These are phyloP conservation scores for Botrytis hyacinthi DNA, from an alignment of 2,329 filamentous ascomycete species.

Conservation along the genomic window DNA sequence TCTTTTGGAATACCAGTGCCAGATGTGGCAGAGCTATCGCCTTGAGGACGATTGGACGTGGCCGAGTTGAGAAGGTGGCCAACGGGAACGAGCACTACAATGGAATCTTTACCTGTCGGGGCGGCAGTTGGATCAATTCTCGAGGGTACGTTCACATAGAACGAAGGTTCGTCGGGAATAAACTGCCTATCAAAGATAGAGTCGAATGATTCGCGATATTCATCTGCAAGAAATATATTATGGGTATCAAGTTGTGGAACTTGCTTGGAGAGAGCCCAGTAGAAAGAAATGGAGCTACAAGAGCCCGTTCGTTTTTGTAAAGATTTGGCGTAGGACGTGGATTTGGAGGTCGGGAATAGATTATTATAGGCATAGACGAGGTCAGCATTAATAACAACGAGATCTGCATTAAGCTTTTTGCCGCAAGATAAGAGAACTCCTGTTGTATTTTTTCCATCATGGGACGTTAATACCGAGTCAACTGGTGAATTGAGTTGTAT, in stretches of 20 bases:
- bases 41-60: constrained; percentile 34
- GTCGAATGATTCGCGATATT: constrained; percentile 72
- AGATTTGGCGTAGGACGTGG: constrained; percentile 40
- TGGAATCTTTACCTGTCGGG: constrained; percentile 60
- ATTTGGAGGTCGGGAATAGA: constrained; percentile 47
- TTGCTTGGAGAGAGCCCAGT: constrained; percentile 63
- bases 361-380: constrained; percentile 73
- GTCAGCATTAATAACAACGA: constrained; percentile 71
- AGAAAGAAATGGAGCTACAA: constrained; percentile 74
- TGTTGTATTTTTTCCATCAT: constrained; percentile 51
- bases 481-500: constrained; percentile 62
- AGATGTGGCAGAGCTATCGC: constrained; percentile 16
- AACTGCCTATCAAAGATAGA: constrained; percentile 68
- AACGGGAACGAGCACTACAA: constrained; percentile 70
- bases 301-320: constrained; percentile 54
- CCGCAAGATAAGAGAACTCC: constrained; percentile 60
- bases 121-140: constrained; percentile 67
- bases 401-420: constrained; percentile 58
- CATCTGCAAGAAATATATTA: constrained; percentile 75
- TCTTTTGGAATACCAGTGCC: constrained; percentile 39
- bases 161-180: constrained; percentile 66
- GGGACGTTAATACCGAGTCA: constrained; percentile 51
- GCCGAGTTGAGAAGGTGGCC: constrained; percentile 60
- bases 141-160: constrained; percentile 75
- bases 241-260: constrained; percentile 65